Base-by-base conservation (phyloP, 257 asterid genomes). In the Solanum gandarillasii region DNA sequence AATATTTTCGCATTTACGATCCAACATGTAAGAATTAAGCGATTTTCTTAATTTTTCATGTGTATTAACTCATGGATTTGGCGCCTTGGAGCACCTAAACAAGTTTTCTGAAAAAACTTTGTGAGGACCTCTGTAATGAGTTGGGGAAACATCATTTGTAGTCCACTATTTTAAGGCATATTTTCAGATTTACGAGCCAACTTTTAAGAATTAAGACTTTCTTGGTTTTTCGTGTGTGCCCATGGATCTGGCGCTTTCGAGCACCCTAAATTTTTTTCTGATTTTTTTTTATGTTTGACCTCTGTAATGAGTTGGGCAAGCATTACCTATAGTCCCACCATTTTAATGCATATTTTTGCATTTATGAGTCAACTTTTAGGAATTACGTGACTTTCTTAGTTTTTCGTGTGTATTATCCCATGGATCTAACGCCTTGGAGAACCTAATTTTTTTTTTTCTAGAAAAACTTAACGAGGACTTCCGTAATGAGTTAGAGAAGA, bases 241-340 rank as follows among this genome's bases (percentile, higher is more conserved):
- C 4, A 18, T 55, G 2, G 11, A 18, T 55, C 25, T 55, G 4
- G n/a, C n/a, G 1, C 10, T 2, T 18, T 20, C 2, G 4, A 55
- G 65, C 10, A 55, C 10, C 1, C 4, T 18, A 18, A 52, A 0
- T 0, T 5, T 16, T 5, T 16, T 52, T 16, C 0, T 48, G 3
- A 18, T 39, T 39, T 39, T 1, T 36, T 39, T 18, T 55, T 18
- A 55, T 20, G 65, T 18, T 23, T 4, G 65, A 55, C 11, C 25
- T 55, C 25, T 5, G 11, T 55, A 20, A 55, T 55, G n/a, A 55
- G 11, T 55, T 55, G 65, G 10, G 25, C 5, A 55, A 55, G 0
- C n/a, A 55, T 55, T 55, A 55, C 65, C 5, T 55, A 55, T 20
- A 55, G 25, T 55, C 65, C 5, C 25, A 55, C 11, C 65, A 55